These are phyloP conservation scores for Obba rivulosa DNA, from an alignment of 768 basidiomycete species.

Conservation along the genomic window DNA sequence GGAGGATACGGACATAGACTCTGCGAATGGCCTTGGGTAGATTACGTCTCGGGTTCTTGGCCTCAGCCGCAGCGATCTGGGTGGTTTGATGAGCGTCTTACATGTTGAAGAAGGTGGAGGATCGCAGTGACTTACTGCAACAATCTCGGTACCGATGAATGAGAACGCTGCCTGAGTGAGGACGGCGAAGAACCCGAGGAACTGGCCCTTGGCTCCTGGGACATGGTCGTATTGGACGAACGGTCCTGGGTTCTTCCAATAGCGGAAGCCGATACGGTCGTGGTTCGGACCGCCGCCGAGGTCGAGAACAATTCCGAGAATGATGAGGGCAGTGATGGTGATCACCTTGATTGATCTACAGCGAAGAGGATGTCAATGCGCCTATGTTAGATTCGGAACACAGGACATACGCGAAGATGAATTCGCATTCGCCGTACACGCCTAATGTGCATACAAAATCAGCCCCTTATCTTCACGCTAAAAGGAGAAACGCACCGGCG, in stretches of 20 bases:
- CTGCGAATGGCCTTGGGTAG: constrained; percentile 54
- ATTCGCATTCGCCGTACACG: constrained; percentile 82
- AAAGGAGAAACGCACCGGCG: constrained; percentile 37
- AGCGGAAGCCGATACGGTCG: constrained; percentile 65
- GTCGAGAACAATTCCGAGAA: constrained; percentile 65
- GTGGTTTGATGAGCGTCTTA: constrained; percentile 3
- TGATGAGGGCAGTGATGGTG: constrained; percentile 59
- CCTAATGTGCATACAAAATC: constrained; percentile 16
- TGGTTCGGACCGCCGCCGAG: constrained; percentile 85
- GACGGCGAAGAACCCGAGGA: constrained; percentile 66
- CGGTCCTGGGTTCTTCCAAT: constrained; percentile 87
- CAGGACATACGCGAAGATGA: constrained; percentile 64
- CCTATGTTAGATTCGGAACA: not conserved
- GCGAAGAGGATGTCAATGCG: too few species aligned
- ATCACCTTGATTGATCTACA: constrained; percentile 80
- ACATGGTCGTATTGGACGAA: constrained; percentile 64
- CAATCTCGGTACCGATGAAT: constrained; percentile 91
- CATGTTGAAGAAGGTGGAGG: not conserved
- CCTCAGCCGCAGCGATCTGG: constrained; percentile 81
- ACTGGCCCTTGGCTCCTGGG: constrained; percentile 57
- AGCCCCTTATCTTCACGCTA: not conserved
- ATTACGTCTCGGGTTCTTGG: constrained; percentile 76
- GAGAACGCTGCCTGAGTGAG: constrained; percentile 89
- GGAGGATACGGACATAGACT: constrained; percentile 71
- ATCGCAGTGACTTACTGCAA: constrained; percentile 51